phyloP scores from a whole-genome alignment of 2,329 filamentous ascomycete species.

The Alternaria ethzedia region DNA sequence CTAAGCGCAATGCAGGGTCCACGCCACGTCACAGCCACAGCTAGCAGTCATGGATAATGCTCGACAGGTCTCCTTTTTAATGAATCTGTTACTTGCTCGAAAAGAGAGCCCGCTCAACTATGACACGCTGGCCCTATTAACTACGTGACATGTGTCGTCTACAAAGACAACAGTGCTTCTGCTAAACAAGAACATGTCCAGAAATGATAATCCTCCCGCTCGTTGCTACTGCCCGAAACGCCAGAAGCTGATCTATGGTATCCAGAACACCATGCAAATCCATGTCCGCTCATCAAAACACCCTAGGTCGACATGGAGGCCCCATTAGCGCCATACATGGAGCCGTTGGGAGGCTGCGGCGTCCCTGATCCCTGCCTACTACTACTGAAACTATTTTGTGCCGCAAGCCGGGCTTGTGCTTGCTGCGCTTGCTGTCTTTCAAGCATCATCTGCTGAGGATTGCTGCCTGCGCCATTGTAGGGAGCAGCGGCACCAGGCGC shows the following conservation, averaged over 20 bases:
- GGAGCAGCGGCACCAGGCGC: slow-evolving; percentile 30
- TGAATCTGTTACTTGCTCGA: background rate
- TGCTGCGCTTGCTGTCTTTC: slow-evolving; percentile 46
- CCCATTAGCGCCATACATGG: slow-evolving; percentile 16
- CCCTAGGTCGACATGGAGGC: slow-evolving; percentile 31
- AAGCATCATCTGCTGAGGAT: slow-evolving; percentile 45
- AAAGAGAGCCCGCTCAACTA: background rate
- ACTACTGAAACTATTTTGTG: slow-evolving; percentile 43
- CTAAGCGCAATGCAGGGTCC: slow-evolving; percentile 25
- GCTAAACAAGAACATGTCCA: background rate
- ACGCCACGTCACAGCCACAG: slow-evolving; percentile 12
- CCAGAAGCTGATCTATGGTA: slow-evolving; percentile 24
- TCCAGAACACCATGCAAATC: slow-evolving; percentile 16
- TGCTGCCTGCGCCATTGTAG: slow-evolving; percentile 28
- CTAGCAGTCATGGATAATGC: background rate
- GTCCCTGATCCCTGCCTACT: slow-evolving; percentile 45
- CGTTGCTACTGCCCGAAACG: slow-evolving; percentile 15
- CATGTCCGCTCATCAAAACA: slow-evolving; percentile 2
- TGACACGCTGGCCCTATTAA: background rate
- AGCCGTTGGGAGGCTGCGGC: slow-evolving; percentile 44
- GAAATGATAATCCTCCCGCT: background rate
- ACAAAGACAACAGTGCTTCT: background rate
- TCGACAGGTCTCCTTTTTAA: background rate
- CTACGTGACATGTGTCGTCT: background rate
- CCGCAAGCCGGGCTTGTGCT: slow-evolving; percentile 45